These are phyloP conservation scores for Cryphonectria radicalis DNA, from an alignment of 2,329 filamentous ascomycete species.

Conservation along the genomic window DNA sequence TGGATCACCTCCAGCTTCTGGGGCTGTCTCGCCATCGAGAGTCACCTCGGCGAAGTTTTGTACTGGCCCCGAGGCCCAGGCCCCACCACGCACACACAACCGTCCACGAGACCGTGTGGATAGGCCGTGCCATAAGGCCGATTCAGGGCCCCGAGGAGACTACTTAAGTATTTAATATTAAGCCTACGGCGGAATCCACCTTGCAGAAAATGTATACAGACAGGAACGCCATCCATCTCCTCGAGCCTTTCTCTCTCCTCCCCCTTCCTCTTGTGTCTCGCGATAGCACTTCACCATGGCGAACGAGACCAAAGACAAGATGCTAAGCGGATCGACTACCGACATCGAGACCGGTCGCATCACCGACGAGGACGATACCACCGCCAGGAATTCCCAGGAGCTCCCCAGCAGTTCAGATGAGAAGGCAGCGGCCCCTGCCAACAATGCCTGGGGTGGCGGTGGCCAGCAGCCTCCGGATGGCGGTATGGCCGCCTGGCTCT, in stretches of 20 bases:
- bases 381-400: not conserved
- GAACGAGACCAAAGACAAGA: not conserved
- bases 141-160: not conserved
- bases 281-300: not conserved
- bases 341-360: not conserved
- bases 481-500: constrained; percentile 33
- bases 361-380: not conserved
- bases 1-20: not conserved
- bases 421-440: constrained; percentile 4
- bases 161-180: not conserved
- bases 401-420: not conserved
- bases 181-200: not conserved
- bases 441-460: not conserved
- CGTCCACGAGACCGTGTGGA: not conserved
- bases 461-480: constrained; percentile 29
- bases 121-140: not conserved
- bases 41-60: not conserved
- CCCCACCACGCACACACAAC: not conserved
- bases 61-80: not conserved
- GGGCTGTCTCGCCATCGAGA: not conserved
- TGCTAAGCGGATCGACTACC: not conserved
- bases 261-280: not conserved
- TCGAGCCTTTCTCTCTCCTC: not conserved
- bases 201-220: not conserved
- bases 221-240: not conserved